Percentiles rank a stretch among this genome's conserved stretches.
phyloP scores from a whole-genome alignment of 805 yeast genomes.

The Starmerella bombi region DNA sequence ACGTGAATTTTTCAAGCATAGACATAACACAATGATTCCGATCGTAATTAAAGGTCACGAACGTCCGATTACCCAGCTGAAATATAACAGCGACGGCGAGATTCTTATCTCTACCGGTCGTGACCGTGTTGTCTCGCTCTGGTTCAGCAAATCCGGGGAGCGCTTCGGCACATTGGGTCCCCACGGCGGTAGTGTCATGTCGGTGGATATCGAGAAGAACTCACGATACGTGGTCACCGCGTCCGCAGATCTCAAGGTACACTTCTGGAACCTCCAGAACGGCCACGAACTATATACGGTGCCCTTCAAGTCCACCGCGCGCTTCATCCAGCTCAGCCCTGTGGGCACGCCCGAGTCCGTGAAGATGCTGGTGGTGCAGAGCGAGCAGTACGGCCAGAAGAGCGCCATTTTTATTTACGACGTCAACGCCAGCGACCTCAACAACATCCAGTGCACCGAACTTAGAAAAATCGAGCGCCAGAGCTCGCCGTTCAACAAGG shows the following conservation, averaged over 20 bases:
- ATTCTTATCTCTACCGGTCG: slow-evolving; percentile 81
- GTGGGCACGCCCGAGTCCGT: slow-evolving; percentile 38
- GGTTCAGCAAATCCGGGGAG: slow-evolving; percentile 95
- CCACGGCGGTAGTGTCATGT: slow-evolving; percentile 90
- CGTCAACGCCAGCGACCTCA: slow-evolving; percentile 39
- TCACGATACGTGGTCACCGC: slow-evolving; percentile 72
- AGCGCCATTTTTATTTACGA: slow-evolving; percentile 65
- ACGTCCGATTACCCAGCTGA: slow-evolving; percentile 94
- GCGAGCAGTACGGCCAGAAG: slow-evolving; percentile 78
- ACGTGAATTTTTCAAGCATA: not conserved
- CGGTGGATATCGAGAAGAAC: slow-evolving; percentile 68
- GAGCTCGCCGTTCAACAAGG: slow-evolving; percentile 40
- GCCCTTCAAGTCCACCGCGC: slow-evolving; percentile 71
- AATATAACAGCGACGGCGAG: slow-evolving; percentile 92
- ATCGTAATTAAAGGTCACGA: slow-evolving; percentile 67
- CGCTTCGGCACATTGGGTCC: slow-evolving; percentile 83
- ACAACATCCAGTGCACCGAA: slow-evolving; percentile 34
- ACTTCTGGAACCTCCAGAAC: slow-evolving; percentile 68
- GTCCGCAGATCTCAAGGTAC: slow-evolving; percentile 75
- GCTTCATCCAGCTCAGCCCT: slow-evolving; percentile 76
- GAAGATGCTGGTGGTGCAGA: slow-evolving; percentile 60
- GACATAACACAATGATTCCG: slow-evolving; percentile 21
- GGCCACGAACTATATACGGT: slow-evolving; percentile 50
- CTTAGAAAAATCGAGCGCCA: slow-evolving; percentile 30
- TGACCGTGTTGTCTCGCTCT: slow-evolving; percentile 71